A percentile compares a stretch with the other conserved stretches of the same genome.
Evolutionary conservation across 805 yeast species (phyloP).

Genomic region (Jamesozyma piceae): DNA sequence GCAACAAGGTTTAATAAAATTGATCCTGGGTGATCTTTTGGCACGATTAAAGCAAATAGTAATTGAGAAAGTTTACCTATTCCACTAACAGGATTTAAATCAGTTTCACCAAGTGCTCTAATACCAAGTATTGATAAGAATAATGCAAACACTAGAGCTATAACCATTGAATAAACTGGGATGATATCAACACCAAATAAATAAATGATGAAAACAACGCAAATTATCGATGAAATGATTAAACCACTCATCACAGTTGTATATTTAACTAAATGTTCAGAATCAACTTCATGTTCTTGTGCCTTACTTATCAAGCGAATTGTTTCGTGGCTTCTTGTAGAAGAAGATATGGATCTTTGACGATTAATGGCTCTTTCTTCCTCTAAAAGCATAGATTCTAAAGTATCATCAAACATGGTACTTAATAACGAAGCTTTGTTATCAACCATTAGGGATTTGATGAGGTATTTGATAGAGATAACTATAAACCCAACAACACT

Average conservation of each 20-base stretch:
- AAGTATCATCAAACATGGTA: conserved; percentile 23
- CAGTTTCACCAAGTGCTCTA: conserved; percentile 93
- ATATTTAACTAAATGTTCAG: conserved; percentile 41
- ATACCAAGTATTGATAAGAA: conserved; percentile 80
- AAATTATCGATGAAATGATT: conserved; percentile 52
- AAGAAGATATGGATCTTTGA: conserved; percentile 5
- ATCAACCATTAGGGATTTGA: conserved; percentile 18
- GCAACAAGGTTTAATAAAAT: conserved; percentile 81
- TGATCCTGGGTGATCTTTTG: conserved; percentile 65
- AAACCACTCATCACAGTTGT: conserved; percentile 52
- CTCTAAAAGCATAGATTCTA: conserved; percentile 27
- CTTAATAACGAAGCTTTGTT: conserved; percentile 19
- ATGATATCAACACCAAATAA: conserved; percentile 59
- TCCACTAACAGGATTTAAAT: conserved; percentile 92
- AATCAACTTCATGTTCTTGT: conserved; percentile 33
- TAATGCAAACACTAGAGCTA: conserved; percentile 68
- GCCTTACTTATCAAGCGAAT: conserved; percentile 25
- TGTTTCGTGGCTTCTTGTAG: conserved; percentile 15
- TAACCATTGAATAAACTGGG: conserved; percentile 58
- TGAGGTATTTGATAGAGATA: conserved; percentile 40
- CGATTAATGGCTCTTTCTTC: conserved; percentile 26
- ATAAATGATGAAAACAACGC: conserved; percentile 52
- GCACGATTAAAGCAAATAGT: conserved; percentile 73
- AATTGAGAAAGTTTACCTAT: conserved; percentile 91
- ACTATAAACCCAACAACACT: conserved; percentile 72